A percentile compares a stretch with the other conserved stretches of the same genome.
phyloP scores from a whole-genome alignment of 2,329 filamentous ascomycete species.

The Stachybotrys chartarum region DNA sequence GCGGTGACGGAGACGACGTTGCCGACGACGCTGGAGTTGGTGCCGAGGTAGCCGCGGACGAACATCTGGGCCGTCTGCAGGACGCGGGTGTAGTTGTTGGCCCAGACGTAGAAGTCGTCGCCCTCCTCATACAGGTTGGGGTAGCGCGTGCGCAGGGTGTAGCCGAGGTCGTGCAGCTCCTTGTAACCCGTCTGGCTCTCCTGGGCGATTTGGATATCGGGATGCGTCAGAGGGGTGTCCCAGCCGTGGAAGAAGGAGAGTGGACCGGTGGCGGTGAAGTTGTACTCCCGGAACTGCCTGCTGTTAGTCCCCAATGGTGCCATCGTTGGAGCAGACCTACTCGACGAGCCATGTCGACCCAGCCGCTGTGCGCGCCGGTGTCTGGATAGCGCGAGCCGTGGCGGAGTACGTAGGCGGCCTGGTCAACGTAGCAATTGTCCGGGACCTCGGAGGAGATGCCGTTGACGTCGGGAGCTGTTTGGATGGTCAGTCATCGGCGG shows the following conservation, averaged over 20 bases:
- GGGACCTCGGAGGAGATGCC: conserved; percentile 47
- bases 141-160: conserved; percentile 38
- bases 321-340: conserved; percentile 18
- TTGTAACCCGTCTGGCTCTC: conserved; percentile 56
- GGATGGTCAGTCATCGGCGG: background rate
- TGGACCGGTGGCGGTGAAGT: conserved; percentile 44
- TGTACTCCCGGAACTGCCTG: conserved; percentile 41
- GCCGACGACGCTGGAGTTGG: conserved; percentile 43
- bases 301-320: background rate
- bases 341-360: conserved; percentile 39
- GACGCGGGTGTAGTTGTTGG: conserved; percentile 58
- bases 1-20: conserved; percentile 52
- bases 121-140: conserved; percentile 42
- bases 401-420: conserved; percentile 51
- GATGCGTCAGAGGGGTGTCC: conserved; percentile 49
- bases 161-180: conserved; percentile 50
- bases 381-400: conserved; percentile 60
- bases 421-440: conserved; percentile 49
- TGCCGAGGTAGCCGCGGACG: conserved; percentile 52
- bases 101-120: conserved; percentile 51
- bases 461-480: conserved; percentile 46
- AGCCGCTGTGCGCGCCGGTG: conserved; percentile 48
- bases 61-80: conserved; percentile 57
- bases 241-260: conserved; percentile 52
- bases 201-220: conserved; percentile 48